Evolutionary conservation across 352 stramenopile species (phyloP).

Genomic region (Phytopythium aichiense): DNA sequence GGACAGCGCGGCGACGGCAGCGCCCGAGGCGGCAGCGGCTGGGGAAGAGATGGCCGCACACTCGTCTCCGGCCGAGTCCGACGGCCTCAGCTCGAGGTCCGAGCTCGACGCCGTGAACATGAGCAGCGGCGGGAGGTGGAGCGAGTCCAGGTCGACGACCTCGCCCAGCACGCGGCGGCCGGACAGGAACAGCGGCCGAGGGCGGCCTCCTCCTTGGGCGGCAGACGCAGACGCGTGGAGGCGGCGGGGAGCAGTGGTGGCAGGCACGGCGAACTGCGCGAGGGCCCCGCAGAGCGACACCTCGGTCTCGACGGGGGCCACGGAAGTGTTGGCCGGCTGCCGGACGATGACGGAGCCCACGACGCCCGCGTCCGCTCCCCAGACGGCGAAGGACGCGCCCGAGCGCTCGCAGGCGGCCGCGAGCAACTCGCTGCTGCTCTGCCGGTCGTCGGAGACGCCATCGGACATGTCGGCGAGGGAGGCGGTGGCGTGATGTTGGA

Average conservation of each 20-base stretch:
- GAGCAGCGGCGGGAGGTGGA: background rate
- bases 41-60: background rate
- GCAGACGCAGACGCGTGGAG: background rate
- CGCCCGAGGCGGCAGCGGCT: background rate
- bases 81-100: background rate
- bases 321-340: background rate
- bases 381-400: background rate
- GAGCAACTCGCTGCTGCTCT: constrained; percentile 48
- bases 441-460: constrained; percentile 15
- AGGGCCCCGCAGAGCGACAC: constrained; percentile 1
- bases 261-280: background rate
- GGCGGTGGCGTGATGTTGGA: constrained; percentile 41
- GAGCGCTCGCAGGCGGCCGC: constrained; percentile 40
- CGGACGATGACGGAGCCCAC: background rate
- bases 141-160: background rate
- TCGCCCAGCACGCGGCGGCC: background rate
- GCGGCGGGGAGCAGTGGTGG: background rate
- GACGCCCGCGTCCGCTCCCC: background rate
- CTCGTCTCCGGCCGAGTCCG: background rate
- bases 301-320: background rate
- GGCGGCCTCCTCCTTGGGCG: background rate
- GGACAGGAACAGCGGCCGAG: background rate
- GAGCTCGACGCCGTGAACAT: background rate
- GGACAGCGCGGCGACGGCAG: background rate
- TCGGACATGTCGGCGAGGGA: constrained; percentile 42